Conservation (phyloP, 306 rosid species). For the Benincasa hispida region DNA sequence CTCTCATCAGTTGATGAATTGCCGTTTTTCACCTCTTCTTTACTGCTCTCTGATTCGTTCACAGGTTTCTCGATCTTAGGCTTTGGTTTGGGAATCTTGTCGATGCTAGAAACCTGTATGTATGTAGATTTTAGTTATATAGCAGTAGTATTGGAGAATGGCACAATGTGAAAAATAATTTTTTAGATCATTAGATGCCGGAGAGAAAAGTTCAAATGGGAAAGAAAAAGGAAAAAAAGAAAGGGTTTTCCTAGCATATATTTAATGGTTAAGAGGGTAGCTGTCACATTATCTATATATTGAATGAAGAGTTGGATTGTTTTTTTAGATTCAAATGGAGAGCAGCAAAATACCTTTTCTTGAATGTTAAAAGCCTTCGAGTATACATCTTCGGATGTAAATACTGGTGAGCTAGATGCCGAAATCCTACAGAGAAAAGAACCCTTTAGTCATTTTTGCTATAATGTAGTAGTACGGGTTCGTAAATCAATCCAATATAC, state of each 20-base stretch:
- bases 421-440: constrained; percentile 31
- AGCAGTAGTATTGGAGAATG: background rate
- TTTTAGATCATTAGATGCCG: too few relatives aligned
- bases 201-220: too few relatives aligned
- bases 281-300: background rate
- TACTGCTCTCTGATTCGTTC: constrained; percentile 41
- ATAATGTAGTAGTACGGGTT: background rate
- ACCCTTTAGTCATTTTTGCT: background rate
- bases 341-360: constrained; percentile 44
- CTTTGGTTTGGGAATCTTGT: constrained; percentile 85
- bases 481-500: background rate
- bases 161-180: background rate
- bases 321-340: background rate
- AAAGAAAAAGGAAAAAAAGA: too few relatives aligned
- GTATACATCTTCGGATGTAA: constrained; percentile 74
- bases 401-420: constrained; percentile 52
- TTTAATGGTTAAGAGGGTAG: background rate
- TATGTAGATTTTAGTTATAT: background rate
- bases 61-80: constrained; percentile 58
- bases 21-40: constrained; percentile 23
- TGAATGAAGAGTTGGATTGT: background rate
- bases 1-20: constrained; percentile 32
- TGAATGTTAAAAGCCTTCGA: constrained; percentile 47
- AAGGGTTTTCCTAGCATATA: background rate
- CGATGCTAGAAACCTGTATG: constrained; percentile 42